These are phyloP conservation scores for Tylopilus vinaceipallidus DNA, from an alignment of 768 basidiomycete genomes.

Conservation along the genomic window DNA sequence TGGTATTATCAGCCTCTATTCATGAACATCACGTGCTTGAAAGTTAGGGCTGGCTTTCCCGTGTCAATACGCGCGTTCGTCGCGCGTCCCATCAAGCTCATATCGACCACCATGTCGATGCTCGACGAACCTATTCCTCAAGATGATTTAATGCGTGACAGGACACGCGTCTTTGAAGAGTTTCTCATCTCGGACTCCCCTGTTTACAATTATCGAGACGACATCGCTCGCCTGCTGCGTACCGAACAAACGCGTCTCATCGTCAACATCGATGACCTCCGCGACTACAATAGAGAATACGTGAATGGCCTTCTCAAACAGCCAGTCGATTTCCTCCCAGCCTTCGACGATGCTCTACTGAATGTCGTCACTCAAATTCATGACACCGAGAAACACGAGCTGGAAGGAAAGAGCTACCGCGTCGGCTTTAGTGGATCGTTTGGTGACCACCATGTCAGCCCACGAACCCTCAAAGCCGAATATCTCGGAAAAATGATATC, in stretches of 20 bases:
- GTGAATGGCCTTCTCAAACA: slow-evolving; percentile 87
- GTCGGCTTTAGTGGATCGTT: slow-evolving; percentile 95
- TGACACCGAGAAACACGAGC: slow-evolving; percentile 78
- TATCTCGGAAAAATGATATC: slow-evolving; percentile 97
- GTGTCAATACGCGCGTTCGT: slow-evolving; percentile 19
- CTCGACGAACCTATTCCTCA: slow-evolving; percentile 57
- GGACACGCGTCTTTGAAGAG: slow-evolving; percentile 77
- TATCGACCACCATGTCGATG: slow-evolving; percentile 30
- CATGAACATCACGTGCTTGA: slow-evolving; percentile 7
- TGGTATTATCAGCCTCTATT: not conserved
- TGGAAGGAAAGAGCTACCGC: slow-evolving; percentile 76
- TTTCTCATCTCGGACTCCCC: slow-evolving; percentile 71
- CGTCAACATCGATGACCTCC: slow-evolving; percentile 93
- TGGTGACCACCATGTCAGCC: slow-evolving; percentile 97
- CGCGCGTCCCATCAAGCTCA: slow-evolving; percentile 8
- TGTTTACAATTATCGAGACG: slow-evolving; percentile 80
- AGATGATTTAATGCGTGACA: slow-evolving; percentile 73
- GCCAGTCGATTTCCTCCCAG: slow-evolving; percentile 82
- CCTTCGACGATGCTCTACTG: slow-evolving; percentile 81
- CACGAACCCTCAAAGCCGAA: slow-evolving; percentile 81
- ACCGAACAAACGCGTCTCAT: slow-evolving; percentile 83
- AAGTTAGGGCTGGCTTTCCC: slow-evolving; percentile 36
- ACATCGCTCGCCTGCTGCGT: slow-evolving; percentile 79
- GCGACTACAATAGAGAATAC: slow-evolving; percentile 86
- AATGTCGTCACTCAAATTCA: slow-evolving; percentile 72